A percentile compares a stretch with the other conserved stretches of the same genome.
Evolutionary conservation across 331 rosid genomes (phyloP).

Genomic region (Ulmus americana): DNA sequence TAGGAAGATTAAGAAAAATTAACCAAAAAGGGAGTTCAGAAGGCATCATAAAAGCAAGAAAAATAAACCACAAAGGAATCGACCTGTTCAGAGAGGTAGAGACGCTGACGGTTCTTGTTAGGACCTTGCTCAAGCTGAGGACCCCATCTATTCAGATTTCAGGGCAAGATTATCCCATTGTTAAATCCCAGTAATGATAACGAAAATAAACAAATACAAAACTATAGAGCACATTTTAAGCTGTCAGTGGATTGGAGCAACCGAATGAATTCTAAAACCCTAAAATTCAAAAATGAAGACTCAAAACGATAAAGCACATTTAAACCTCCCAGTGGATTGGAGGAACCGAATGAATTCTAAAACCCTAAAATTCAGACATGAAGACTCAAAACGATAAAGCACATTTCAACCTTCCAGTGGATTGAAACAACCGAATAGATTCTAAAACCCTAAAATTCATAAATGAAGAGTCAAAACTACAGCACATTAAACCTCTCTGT

Average conservation of each 20-base stretch:
- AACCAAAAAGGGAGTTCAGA: not conserved
- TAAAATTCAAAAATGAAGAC: too few species aligned
- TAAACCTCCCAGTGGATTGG: not conserved
- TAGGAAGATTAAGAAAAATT: not conserved
- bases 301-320: too few species aligned
- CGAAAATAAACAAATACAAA: not conserved
- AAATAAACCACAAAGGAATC: not conserved
- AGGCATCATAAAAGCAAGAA: not conserved
- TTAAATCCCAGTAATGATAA: not conserved
- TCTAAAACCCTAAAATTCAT: too few species aligned
- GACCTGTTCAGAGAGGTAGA: slow-evolving; percentile 96
- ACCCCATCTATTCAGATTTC: slow-evolving; percentile 64
- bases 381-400: too few species aligned
- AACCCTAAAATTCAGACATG: too few species aligned
- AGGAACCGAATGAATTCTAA: too few species aligned
- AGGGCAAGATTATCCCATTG: not conserved
- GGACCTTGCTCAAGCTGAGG: slow-evolving; percentile 99
- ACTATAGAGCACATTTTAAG: too few species aligned
- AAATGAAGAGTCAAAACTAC: too few species aligned
- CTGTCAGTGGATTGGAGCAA: too few species aligned
- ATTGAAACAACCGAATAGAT: too few species aligned
- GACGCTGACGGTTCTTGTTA: slow-evolving; percentile 96
- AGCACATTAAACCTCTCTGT: not conserved
- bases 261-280: too few species aligned
- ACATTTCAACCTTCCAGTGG: too few species aligned